These are phyloP conservation scores for Ramalina peruviana DNA, from an alignment of 495 filamentous ascomycete species.

Conservation along the genomic window DNA sequence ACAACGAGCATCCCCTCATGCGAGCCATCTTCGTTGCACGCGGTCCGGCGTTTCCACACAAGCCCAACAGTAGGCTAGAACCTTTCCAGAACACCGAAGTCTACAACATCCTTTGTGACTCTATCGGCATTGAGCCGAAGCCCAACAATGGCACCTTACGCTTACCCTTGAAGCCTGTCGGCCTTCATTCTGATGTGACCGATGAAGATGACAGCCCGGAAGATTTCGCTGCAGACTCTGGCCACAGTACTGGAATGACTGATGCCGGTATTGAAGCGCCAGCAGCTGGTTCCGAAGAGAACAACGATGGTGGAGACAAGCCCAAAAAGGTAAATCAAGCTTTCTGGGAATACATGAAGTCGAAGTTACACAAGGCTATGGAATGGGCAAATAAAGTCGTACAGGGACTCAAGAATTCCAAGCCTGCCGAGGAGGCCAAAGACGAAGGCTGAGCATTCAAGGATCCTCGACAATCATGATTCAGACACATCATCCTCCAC, in stretches of 20 bases:
- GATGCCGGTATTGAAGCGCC: not conserved
- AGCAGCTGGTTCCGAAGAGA: not conserved
- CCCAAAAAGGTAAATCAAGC: conserved; percentile 1
- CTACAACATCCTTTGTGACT: conserved; percentile 73
- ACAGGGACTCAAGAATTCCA: not conserved
- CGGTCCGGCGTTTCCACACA: conserved; percentile 45
- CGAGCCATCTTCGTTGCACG: conserved; percentile 38
- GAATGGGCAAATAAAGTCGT: conserved; percentile 8
- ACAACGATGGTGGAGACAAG: not conserved
- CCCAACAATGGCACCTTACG: conserved; percentile 47
- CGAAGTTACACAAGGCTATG: conserved; percentile 13
- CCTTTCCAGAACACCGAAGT: conserved; percentile 92
- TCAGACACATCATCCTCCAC: too few species aligned
- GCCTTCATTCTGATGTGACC: conserved; percentile 44
- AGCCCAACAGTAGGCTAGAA: conserved; percentile 63
- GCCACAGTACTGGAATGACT: not conserved
- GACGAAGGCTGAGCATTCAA: not conserved
- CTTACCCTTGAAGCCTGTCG: conserved; percentile 56
- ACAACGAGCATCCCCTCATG: conserved; percentile 38
- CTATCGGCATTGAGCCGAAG: conserved; percentile 27
- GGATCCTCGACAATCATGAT: not conserved
- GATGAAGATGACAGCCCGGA: conserved; percentile 23
- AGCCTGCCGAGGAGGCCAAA: not conserved
- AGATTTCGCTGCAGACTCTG: conserved; percentile 17
- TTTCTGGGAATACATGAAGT: conserved; percentile 9